A percentile compares a stretch with the other conserved stretches of the same genome.
These are phyloP conservation scores for Gillenia trifoliata DNA, from an alignment of 306 rosid species.

Conservation along the genomic window DNA sequence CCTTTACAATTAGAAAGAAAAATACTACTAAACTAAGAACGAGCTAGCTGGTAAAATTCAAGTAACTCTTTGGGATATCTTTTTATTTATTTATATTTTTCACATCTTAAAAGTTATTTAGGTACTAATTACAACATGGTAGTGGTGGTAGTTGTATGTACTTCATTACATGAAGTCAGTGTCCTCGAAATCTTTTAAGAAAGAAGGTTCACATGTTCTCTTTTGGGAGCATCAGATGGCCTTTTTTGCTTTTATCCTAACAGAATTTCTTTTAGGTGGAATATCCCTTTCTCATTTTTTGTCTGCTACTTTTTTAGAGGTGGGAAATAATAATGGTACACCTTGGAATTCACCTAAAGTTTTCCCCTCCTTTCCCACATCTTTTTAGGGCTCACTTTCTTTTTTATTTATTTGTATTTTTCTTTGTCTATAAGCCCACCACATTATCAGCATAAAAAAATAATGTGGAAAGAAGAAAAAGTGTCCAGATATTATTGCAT, in stretches of 20 bases:
- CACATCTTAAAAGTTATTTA: too few species aligned
- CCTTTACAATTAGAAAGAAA: too few species aligned
- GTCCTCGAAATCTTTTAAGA: background rate
- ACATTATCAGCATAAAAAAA: background rate
- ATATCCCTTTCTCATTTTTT: conserved; percentile 13
- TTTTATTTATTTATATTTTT: too few species aligned
- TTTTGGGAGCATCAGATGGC: conserved; percentile 3
- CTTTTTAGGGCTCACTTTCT: background rate
- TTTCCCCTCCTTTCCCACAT: background rate
- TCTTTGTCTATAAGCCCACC: background rate
- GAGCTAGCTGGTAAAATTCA: background rate
- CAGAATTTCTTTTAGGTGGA: conserved; percentile 15
- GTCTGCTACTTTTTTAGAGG: conserved; percentile 6
- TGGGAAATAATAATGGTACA: background rate
- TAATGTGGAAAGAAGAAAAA: background rate
- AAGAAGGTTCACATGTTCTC: conserved; percentile 16
- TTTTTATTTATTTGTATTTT: background rate
- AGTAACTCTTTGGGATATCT: background rate
- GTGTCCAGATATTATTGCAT: background rate
- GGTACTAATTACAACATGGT: too few species aligned
- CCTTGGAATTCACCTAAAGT: background rate
- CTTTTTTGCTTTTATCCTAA: background rate
- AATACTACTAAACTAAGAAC: too few species aligned
- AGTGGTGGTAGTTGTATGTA: too few species aligned
- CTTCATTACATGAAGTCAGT: background rate